These are phyloP conservation scores for Apiospora marii DNA, from an alignment of 2,329 filamentous ascomycete genomes.

Conservation along the genomic window DNA sequence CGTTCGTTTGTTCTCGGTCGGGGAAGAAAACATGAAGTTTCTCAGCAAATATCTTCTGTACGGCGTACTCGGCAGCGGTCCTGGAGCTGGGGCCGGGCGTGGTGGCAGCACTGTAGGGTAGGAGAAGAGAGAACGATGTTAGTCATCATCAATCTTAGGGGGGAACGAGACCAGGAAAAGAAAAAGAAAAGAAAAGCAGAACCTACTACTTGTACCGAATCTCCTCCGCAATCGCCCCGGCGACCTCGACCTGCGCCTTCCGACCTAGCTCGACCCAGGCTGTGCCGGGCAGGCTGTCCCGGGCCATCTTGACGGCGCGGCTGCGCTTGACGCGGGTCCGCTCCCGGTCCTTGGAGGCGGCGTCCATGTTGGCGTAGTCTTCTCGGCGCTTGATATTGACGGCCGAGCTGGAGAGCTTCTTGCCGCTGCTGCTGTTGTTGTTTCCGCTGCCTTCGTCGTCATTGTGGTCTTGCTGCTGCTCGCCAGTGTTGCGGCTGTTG, in stretches of 20 bases:
- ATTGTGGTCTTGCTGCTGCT: neutral
- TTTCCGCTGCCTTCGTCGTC: too few relatives aligned
- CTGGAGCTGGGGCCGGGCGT: conserved; percentile 19
- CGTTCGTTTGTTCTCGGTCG: neutral
- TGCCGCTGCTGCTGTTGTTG: neutral
- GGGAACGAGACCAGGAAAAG: neutral
- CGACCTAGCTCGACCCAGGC: conserved; percentile 1
- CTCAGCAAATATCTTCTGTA: conserved; percentile 37
- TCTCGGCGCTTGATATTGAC: conserved; percentile 21
- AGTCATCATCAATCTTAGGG: neutral
- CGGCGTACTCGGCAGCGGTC: conserved; percentile 17
- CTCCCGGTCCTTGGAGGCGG: conserved; percentile 20
- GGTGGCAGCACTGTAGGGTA: neutral
- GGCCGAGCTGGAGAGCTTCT: conserved; percentile 7
- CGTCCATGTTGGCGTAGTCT: conserved; percentile 17
- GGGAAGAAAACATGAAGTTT: neutral
- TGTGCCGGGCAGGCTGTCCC: neutral
- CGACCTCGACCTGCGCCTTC: neutral
- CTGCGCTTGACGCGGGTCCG: conserved; percentile 23
- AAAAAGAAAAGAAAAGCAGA: neutral
- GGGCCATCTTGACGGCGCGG: conserved; percentile 23
- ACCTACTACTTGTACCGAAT: neutral
- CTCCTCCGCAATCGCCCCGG: neutral
- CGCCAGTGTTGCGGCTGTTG: neutral
- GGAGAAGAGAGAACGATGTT: neutral